These are phyloP conservation scores for Yarrowia keelungensis DNA, from an alignment of 805 yeast genomes.

Conservation along the genomic window DNA sequence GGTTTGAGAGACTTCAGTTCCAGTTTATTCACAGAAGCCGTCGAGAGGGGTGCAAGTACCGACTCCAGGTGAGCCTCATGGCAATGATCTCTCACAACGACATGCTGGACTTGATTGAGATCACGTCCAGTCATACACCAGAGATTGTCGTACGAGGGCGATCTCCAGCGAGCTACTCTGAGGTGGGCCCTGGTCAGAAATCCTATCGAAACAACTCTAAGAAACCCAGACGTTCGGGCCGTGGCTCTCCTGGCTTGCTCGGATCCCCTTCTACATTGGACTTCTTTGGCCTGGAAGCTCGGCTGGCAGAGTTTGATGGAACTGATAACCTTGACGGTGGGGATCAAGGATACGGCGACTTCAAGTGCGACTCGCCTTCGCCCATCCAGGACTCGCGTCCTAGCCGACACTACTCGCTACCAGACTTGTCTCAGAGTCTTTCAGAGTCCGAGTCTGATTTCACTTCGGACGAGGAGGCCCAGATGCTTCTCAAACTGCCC, in stretches of 20 bases:
- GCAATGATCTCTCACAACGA: constrained; percentile 18
- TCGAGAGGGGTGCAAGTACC: constrained; percentile 33
- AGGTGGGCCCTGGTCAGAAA: neutral
- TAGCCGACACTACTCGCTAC: neutral
- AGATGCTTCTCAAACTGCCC: constrained; percentile 8
- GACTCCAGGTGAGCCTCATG: constrained; percentile 28
- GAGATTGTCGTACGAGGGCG: constrained; percentile 29
- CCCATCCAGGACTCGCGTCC: neutral
- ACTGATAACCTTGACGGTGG: constrained; percentile 3
- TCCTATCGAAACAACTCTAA: neutral
- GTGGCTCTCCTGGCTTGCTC: neutral
- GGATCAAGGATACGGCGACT: neutral
- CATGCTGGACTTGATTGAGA: constrained; percentile 5
- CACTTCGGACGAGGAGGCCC: constrained; percentile 20
- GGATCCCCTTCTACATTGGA: constrained; percentile 8
- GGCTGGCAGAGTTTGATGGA: constrained; percentile 13
- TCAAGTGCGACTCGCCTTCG: constrained; percentile 11
- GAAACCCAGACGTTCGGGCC: neutral
- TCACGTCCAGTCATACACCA: constrained; percentile 4
- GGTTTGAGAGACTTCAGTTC: constrained; percentile 35
- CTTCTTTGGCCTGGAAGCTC: constrained; percentile 10
- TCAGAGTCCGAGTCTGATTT: constrained; percentile 23
- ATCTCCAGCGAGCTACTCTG: constrained; percentile 33
- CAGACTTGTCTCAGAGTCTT: constrained; percentile 29
- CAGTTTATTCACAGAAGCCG: constrained; percentile 34